Percentiles rank a stretch among this genome's conserved stretches.
phyloP scores from a whole-genome alignment of 2,329 filamentous ascomycete species.

The Arthrobotrys pseudoclavata region DNA sequence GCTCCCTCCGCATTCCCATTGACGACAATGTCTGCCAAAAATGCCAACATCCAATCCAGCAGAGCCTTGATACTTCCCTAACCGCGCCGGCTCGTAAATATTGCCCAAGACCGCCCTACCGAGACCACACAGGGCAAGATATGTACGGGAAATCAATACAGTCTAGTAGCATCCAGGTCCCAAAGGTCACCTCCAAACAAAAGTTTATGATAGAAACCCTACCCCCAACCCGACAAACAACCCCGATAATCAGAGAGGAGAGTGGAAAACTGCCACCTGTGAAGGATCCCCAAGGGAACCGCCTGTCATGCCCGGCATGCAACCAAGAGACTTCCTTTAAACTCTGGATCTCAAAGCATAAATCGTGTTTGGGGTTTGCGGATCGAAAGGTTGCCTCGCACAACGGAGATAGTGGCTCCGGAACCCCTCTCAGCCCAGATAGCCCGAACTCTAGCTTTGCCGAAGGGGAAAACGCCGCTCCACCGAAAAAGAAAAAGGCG shows the following conservation, averaged over 20 bases:
- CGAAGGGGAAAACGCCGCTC: constrained; percentile 39
- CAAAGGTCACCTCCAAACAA: constrained; percentile 42
- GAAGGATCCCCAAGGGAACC: constrained; percentile 47
- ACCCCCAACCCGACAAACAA: constrained; percentile 36
- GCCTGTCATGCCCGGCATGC: constrained; percentile 42
- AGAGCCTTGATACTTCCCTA: constrained; percentile 38
- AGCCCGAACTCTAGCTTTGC: constrained; percentile 51
- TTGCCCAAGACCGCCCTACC: constrained; percentile 44
- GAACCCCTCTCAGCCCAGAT: constrained; percentile 52
- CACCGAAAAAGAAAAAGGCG: constrained; percentile 50
- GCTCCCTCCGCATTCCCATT: constrained; percentile 46
- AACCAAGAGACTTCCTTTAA: constrained; percentile 52
- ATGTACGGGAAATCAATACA: constrained; percentile 54
- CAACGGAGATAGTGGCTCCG: constrained; percentile 55
- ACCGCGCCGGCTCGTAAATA: constrained; percentile 41
- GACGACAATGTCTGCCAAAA: constrained; percentile 55
- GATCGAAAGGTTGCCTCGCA: constrained; percentile 45
- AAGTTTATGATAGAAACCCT: constrained; percentile 28
- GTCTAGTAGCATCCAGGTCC: constrained; percentile 44
- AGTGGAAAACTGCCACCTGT: constrained; percentile 44
- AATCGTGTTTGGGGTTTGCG: constrained; percentile 41
- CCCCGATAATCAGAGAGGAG: constrained; percentile 47
- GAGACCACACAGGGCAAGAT: constrained; percentile 38
- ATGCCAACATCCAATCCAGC: constrained; percentile 54
- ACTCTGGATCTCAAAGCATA: constrained; percentile 52